Evolutionary conservation across 73 alveolate species (phyloP), one percentile per base, ranked within the genome.

Genomic region (Durusdinium trenchii): DNA sequence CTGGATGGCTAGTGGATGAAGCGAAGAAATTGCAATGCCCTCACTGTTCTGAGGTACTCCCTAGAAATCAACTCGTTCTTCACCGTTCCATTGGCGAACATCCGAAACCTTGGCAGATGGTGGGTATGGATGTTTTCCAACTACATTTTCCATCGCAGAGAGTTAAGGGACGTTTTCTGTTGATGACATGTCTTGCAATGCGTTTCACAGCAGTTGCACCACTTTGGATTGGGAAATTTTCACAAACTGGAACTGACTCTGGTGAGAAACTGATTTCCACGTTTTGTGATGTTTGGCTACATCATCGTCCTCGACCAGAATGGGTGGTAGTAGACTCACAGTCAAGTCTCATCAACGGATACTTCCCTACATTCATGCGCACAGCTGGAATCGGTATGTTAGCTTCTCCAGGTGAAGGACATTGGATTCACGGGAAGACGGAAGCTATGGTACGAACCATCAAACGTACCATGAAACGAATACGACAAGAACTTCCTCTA

Each of bases 371-470:
- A 32, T 90, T 90, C n/a, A 12, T 48, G 20, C 71, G 47, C 4
- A 51, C 64, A 0, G 62, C 87, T 3, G 97, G 97, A 0, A 90
- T 90, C 4, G 97, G 97, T 6, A 3, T 90, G 46, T 47, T 76
- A 16, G 97, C 81, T 6, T 45, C 84, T 0, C 87, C 97, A 32
- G 87, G 87, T 28, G 97, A 90, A 26, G 97, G 86, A 16, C 97
- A 90, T 50, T 90, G 97, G 87, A 32, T 45, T 3, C 86, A 90
- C 32, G 97, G 97, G 3, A 45, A 47, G 45, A 69, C 97, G 5
- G 97, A 90, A 28, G 64, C 51, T 1, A 67, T 90, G 97, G 86
- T 90, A 9, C 38, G 36, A 14, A 46, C n/a, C 3, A 26, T 51
- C 47, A 90, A 90, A 42, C 36, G 87, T 5, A 90, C 97, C 3